Evolutionary conservation across 805 yeast genomes (phyloP).

Genomic region (Starmera dryadoides): DNA sequence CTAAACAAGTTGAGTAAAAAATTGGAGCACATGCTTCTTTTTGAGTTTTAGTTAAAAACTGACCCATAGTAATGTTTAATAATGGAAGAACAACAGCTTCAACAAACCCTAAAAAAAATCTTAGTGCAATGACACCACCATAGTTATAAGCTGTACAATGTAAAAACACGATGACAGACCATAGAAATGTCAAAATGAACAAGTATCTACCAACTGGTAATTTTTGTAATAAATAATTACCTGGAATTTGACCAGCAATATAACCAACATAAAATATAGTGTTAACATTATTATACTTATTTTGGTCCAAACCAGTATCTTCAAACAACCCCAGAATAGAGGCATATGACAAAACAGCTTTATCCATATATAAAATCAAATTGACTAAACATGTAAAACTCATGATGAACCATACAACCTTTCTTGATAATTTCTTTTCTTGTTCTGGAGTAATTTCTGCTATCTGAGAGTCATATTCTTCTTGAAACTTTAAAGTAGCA

Average conservation of each 20-base stretch:
- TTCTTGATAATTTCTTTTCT: conserved; percentile 30
- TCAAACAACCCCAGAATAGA: conserved; percentile 40
- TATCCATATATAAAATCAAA: conserved; percentile 41
- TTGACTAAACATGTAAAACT: conserved; percentile 31
- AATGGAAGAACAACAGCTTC: conserved; percentile 40
- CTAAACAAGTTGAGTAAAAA: conserved; percentile 45
- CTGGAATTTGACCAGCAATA: conserved; percentile 37
- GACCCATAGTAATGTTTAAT: conserved; percentile 41
- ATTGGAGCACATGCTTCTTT: conserved; percentile 47
- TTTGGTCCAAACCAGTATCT: conserved; percentile 36
- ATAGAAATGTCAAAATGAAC: conserved; percentile 26
- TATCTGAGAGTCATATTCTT: conserved; percentile 23
- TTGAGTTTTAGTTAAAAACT: conserved; percentile 40
- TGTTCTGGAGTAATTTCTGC: conserved; percentile 35
- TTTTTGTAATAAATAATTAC: conserved; percentile 35
- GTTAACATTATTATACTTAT: conserved; percentile 39
- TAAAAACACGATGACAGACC: conserved; percentile 41
- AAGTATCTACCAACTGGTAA: conserved; percentile 34
- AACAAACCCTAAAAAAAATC: conserved; percentile 46
- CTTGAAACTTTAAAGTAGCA: conserved; percentile 29
- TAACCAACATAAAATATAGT: conserved; percentile 48
- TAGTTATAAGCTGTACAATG: conserved; percentile 38
- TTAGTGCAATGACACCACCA: conserved; percentile 36
- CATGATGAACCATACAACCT: conserved; percentile 29
- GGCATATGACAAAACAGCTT: conserved; percentile 42